Base-by-base conservation (phyloP, 2,329 filamentous ascomycete species). In the Exophiala viscosa region DNA sequence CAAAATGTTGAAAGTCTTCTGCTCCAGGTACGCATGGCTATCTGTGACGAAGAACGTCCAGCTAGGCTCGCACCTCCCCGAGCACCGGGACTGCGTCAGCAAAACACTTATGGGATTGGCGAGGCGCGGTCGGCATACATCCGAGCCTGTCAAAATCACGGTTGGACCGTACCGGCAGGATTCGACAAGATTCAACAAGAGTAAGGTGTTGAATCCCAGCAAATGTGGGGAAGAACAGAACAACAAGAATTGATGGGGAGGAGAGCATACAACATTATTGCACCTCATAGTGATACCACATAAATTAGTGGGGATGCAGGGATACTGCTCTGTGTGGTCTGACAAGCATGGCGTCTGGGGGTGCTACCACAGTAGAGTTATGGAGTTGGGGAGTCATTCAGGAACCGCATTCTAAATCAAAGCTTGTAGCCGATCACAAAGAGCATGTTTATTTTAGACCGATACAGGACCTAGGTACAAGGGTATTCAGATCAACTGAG, bases 1-100 rank as follows among this genome's bases (percentile, higher is more conserved):
- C 82, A 78, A 45, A 83, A 81, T 14, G 84, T 96, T 60, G 90
- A 96, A 66, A 86, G 83, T 46, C 84, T 96, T 2, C 72, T 96
- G 11, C 67, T 95, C 20, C 88, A 95, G 67, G 84, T 96, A 18
- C 84, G 87, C 17, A 72, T 95, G 71, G 88, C 88, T 0, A 80
- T 96, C 11, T 82, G 77, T 49, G 85, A 79, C 44, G 72, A 73
- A 1, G 86, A 93, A 0, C 88, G 68, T 38, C 88, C 89, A 0
- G 91, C 89, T 13, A 80, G 87, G n/a, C 72, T 96, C 10, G 48
- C 40, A 14, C 7, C 40, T 11, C n/a, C 11, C 34, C 34, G 34
- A 23, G 7, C 33, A 17, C 5, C 45, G 20, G 33, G 5, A 3
- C 5, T 20, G 17, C 32, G 33, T 35, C 8, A 31, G 14, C n/a